Percentiles rank a stretch among this genome's conserved stretches.
phyloP scores from a whole-genome alignment of 2,329 filamentous ascomycete genomes.

The Arthroderma uncinatum region DNA sequence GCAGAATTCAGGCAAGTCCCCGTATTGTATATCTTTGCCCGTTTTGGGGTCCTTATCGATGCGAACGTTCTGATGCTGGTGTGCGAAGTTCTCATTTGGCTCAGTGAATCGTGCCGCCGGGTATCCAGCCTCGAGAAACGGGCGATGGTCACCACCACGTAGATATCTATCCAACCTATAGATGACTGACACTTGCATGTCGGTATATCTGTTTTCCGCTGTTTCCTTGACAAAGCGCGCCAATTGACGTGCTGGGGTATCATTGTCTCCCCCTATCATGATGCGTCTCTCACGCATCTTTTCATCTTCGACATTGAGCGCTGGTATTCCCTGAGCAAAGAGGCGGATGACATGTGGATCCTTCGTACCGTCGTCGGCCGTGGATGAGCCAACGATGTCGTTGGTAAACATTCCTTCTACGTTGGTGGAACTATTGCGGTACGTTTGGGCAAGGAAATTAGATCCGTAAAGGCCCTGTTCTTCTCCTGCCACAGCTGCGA shows the following conservation, averaged over 20 bases:
- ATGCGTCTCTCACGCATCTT: conserved; percentile 8
- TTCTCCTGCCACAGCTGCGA: conserved; percentile 12
- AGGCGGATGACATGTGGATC: conserved; percentile 10
- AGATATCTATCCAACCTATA: conserved; percentile 10
- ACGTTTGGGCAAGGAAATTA: conserved; percentile 8
- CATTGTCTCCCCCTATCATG: conserved; percentile 10
- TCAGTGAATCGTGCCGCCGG: conserved; percentile 11
- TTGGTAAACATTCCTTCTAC: conserved; percentile 12
- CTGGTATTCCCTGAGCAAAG: conserved; percentile 10
- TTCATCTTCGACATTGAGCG: conserved; percentile 9
- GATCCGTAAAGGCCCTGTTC: conserved; percentile 10
- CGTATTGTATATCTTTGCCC: conserved; percentile 9
- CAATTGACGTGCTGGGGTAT: conserved; percentile 9
- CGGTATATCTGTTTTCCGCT: conserved; percentile 9
- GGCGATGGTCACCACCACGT: conserved; percentile 11
- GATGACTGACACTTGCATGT: conserved; percentile 10
- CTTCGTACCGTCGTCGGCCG: conserved; percentile 9
- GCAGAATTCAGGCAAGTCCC: conserved; percentile 11
- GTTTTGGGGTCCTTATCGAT: conserved; percentile 9
- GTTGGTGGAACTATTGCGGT: conserved; percentile 10
- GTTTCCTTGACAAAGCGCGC: conserved; percentile 12
- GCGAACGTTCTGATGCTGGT: conserved; percentile 11
- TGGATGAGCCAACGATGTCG: conserved; percentile 12
- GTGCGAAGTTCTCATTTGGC: conserved; percentile 10
- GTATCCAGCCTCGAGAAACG: conserved; percentile 10